phyloP scores from a whole-genome alignment of 345 rosid species.

The Populus simonii region DNA sequence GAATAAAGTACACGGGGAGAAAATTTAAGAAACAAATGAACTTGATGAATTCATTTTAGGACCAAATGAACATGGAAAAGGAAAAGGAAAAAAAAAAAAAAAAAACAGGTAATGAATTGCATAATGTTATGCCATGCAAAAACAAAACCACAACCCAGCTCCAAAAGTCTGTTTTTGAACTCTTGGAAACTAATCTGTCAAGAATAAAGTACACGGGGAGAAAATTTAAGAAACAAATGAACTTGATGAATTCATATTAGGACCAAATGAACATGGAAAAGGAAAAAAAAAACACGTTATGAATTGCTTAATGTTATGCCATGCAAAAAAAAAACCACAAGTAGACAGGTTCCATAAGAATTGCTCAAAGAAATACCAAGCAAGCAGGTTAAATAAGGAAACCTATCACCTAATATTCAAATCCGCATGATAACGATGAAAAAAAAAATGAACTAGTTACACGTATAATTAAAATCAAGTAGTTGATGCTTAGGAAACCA shows the following conservation, averaged over 20 bases:
- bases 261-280: not conserved
- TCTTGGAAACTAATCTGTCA: conserved; percentile 94
- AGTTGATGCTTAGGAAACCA: not conserved
- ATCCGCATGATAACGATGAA: not conserved
- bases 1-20: not conserved
- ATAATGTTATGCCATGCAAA: not conserved
- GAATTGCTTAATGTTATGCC: not conserved
- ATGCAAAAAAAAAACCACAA: not conserved
- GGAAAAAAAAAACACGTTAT: not conserved
- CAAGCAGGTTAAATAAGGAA: not conserved
- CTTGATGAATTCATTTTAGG: not conserved
- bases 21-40: not conserved
- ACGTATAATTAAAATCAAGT: not conserved
- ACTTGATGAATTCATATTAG: not conserved
- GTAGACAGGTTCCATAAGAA: not conserved
- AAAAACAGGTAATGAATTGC: not conserved
- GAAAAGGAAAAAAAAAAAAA: too few species aligned
- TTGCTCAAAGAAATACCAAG: not conserved
- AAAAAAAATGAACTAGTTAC: not conserved
- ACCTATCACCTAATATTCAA: not conserved
- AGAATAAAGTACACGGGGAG: not conserved
- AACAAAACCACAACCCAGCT: conserved; percentile 43
- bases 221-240: not conserved
- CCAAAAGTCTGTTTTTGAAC: conserved; percentile 88
- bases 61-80: not conserved